Conservation (phyloP, 2,329 filamentous ascomycete species). For the Septoria petroselini region DNA sequence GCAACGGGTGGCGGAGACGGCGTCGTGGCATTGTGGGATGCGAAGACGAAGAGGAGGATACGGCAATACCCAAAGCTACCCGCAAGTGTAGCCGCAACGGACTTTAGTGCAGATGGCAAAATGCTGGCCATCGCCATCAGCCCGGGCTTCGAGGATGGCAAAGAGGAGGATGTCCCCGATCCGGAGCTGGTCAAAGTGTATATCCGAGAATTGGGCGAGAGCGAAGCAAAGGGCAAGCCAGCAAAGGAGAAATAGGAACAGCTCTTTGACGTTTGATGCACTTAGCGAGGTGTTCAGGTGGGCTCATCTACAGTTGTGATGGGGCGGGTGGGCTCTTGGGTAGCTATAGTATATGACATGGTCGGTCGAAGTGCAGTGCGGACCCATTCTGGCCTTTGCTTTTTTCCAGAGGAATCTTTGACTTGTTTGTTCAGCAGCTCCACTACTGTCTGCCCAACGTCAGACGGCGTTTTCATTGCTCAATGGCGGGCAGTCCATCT, state of each 20-base stretch:
- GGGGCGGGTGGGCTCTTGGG: too few species aligned
- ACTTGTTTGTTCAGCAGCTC: too few species aligned
- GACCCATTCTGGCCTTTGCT: too few species aligned
- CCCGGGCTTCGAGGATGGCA: slow-evolving; percentile 83
- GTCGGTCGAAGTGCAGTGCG: too few species aligned
- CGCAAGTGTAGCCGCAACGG: slow-evolving; percentile 71
- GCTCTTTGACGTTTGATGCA: background rate
- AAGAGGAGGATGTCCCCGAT: slow-evolving; percentile 71
- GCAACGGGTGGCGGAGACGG: slow-evolving; percentile 87
- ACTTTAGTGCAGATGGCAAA: slow-evolving; percentile 73
- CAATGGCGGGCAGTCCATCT: too few species aligned
- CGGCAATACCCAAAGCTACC: slow-evolving; percentile 83
- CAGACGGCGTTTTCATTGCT: too few species aligned
- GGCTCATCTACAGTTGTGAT: too few species aligned
- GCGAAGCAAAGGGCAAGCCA: slow-evolving; percentile 67
- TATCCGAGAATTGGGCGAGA: slow-evolving; percentile 79
- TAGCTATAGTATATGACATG: too few species aligned
- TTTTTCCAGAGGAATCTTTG: too few species aligned
- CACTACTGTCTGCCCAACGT: too few species aligned
- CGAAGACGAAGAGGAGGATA: slow-evolving; percentile 82
- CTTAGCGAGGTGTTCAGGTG: slow-evolving; percentile 7
- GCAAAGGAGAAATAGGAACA: slow-evolving; percentile 25
- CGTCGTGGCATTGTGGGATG: slow-evolving; percentile 91
- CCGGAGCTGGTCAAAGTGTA: slow-evolving; percentile 70
- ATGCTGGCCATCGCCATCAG: slow-evolving; percentile 77